Percentiles rank a stretch among this genome's conserved stretches.
phyloP scores from a whole-genome alignment of 2,329 filamentous ascomycete species.

The Phyllosticta citrichinensis region DNA sequence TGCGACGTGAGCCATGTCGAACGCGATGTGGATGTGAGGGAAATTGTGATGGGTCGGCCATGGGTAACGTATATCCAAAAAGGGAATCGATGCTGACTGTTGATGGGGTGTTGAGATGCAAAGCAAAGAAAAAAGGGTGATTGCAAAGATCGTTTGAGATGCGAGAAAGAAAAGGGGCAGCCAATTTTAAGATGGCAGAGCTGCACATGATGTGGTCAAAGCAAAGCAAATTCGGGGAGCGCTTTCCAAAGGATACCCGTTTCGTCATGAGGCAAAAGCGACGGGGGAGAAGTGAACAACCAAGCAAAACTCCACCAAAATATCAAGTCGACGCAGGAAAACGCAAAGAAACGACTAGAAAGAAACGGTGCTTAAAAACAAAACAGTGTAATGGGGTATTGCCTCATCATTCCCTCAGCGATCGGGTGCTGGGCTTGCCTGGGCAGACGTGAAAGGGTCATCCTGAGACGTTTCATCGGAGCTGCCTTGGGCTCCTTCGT shows the following conservation, averaged over 20 bases:
- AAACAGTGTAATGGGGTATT: slow-evolving; percentile 8
- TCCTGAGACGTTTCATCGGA: not conserved
- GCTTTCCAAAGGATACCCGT: slow-evolving; percentile 1
- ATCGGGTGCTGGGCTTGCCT: not conserved
- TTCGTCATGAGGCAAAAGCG: slow-evolving; percentile 7
- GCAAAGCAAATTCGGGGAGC: not conserved
- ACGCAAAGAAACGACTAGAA: not conserved
- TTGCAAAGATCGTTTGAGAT: not conserved
- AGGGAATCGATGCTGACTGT: not conserved
- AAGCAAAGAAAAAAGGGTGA: not conserved
- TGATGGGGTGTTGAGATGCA: not conserved
- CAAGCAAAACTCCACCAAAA: slow-evolving; percentile 1
- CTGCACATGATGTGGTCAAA: slow-evolving; percentile 1
- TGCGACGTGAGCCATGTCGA: not conserved
- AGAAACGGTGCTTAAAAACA: not conserved
- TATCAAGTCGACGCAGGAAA: not conserved
- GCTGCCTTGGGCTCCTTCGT: slow-evolving; percentile 1
- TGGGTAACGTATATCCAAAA: not conserved
- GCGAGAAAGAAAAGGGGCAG: not conserved
- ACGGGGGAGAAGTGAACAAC: slow-evolving; percentile 2
- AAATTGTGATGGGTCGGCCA: not conserved
- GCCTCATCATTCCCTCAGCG: slow-evolving; percentile 3
- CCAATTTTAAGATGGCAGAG: not conserved
- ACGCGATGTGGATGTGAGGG: not conserved
- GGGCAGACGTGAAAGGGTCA: not conserved